These are phyloP conservation scores for Alliaria petiolata DNA, from an alignment of 345 rosid genomes.

Conservation along the genomic window DNA sequence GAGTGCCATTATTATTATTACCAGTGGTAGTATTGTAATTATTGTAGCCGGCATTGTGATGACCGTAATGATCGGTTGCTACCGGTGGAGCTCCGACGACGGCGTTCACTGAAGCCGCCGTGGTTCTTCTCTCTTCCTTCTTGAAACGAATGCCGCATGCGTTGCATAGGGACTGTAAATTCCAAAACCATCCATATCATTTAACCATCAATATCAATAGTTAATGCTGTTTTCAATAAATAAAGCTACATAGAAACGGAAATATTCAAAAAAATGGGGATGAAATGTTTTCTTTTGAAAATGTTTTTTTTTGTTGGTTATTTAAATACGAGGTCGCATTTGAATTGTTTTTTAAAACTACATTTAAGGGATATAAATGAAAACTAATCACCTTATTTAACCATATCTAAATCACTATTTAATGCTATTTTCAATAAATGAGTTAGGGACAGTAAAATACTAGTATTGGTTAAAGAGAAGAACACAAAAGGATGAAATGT, in stretches of 20 bases:
- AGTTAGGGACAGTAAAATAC: neutral
- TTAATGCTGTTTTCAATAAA: constrained; percentile 17
- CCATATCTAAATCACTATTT: neutral
- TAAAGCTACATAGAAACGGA: neutral
- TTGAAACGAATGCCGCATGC: constrained; percentile 95
- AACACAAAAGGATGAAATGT: neutral
- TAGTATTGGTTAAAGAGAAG: neutral
- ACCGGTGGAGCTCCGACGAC: constrained; percentile 31
- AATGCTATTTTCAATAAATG: neutral
- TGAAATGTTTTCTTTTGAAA: neutral
- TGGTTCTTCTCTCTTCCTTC: constrained; percentile 88
- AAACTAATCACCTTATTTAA: neutral
- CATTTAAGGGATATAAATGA: neutral
- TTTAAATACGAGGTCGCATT: neutral
- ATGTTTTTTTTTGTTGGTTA: neutral
- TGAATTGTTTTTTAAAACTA: neutral
- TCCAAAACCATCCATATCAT: constrained; percentile 25
- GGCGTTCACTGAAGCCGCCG: constrained; percentile 39
- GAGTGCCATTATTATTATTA: constrained; percentile 13
- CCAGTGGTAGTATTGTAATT: constrained; percentile 18
- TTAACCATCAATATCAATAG: no score
- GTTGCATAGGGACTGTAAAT: constrained; percentile 80
- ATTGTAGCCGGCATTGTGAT: constrained; percentile 24
- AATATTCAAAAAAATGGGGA: no score
- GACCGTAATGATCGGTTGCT: constrained; percentile 35